Evolutionary conservation across 305 asterid species (phyloP), one percentile per base, ranked within the genome.

Genomic region (Fraxinus latifolia): DNA sequence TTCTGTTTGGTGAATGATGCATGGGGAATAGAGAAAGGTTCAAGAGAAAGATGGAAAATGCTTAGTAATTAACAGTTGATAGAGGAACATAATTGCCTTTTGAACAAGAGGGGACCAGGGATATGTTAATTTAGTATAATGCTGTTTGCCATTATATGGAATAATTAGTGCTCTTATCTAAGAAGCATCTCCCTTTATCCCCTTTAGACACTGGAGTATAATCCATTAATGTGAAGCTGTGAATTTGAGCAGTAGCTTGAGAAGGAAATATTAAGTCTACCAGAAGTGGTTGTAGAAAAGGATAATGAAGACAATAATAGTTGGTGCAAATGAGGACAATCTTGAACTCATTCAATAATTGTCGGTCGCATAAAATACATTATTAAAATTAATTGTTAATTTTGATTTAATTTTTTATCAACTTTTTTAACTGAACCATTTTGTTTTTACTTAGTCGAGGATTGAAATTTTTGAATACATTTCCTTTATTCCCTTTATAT

Each of bases 11-110:
- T 74, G 79, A 78, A 72, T 82, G 89, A 84, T 91, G 93, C 98
- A 92, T 93, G 88, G 98, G 95, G 95, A 91, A 86, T 91, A 82
- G 94, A 86, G 92, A 90, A 86, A 81, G 87, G 77, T 75, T 81
- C 85, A 81, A 79, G 62, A 83, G 77, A 85, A 75, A 71, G 82
- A 81, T 86, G 74, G 83, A 74, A 82, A 89, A 75, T 77, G 14
- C 72, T 11, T 5, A 67, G 74, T 70, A 82, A 78, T 80, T 83
- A 78, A 31, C 77, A 82, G 86, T 82, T 86, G 88, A 74, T 80
- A 79, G 83, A 76, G 65, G 82, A 82, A 82, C 37, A 86, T 86
- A 23, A 82, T 79, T 82, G 83, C 87, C 89, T 92, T 90, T 58
- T 77, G 80, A 71, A 80, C 89, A 86, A 86, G 76, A 79, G 76